Evolutionary conservation across 768 basidiomycete species (phyloP).

Genomic region (Boletus reticulatus): DNA sequence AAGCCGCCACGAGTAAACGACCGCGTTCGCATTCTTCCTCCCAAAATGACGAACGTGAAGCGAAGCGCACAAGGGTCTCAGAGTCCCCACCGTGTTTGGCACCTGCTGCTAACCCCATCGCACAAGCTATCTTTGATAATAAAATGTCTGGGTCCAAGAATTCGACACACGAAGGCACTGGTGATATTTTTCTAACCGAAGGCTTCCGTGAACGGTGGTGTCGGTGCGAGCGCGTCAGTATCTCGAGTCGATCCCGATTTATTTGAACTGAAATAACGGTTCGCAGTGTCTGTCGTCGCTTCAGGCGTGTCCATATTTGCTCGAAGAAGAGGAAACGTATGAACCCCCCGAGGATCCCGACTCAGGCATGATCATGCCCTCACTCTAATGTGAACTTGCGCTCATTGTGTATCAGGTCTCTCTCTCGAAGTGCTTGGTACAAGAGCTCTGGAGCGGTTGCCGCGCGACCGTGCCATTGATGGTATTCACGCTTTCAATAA

Average conservation of each 20-base stretch:
- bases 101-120: conserved; percentile 47
- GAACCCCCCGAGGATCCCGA: conserved; percentile 88
- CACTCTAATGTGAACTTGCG: not conserved
- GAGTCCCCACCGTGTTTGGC: conserved; percentile 47
- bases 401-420: conserved; percentile 44
- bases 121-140: conserved; percentile 42
- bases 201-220: conserved; percentile 83
- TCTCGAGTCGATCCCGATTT: not conserved
- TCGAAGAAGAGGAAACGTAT: conserved; percentile 80
- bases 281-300: conserved; percentile 59
- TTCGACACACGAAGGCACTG: conserved; percentile 44
- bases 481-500: conserved; percentile 82
- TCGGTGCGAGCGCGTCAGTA: conserved; percentile 55
- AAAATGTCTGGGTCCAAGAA: conserved; percentile 11
- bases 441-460: conserved; percentile 69
- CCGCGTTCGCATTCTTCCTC: conserved; percentile 26
- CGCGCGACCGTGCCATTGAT: conserved; percentile 79
- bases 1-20: conserved; percentile 41
- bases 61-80: conserved; percentile 46
- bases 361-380: conserved; percentile 46
- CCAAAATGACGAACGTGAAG: conserved; percentile 32
- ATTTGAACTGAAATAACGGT: not conserved
- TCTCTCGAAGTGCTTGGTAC: conserved; percentile 83
- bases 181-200: conserved; percentile 74
- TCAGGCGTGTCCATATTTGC: conserved; percentile 53